Base-by-base conservation (phyloP, 2,329 filamentous ascomycete species). In the Bipolaris zeicola region DNA sequence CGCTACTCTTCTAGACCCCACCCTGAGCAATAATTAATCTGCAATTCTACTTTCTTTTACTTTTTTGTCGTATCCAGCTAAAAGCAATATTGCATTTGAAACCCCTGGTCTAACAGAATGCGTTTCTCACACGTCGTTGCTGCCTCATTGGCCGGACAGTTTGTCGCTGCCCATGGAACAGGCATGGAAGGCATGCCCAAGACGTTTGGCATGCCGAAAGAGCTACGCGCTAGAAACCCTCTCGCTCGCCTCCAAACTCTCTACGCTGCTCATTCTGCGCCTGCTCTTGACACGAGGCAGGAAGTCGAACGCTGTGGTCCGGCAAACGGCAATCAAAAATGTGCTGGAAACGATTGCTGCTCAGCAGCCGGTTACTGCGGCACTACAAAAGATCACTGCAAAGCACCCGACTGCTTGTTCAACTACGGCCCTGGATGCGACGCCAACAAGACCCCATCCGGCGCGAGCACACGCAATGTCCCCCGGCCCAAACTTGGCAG, bases 341-440 rank as follows among this genome's bases (percentile, higher is more conserved):
- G 73, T 41, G 71, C 58, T 34, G 59, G 50, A 3, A 70, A 68
- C n/a, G 72, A 66, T 58, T 75, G 73, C 66, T 76, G 72, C 60
- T 75, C 72, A 11, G 28, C 48, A 55, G 56, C 59, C 61, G 75
- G 75, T 38, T 86, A 82, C 78, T 87, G 85, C 60, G 85, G 85
- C 41, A 78, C 70, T 22, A 80, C 79, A 3, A 69, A 73, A 3
- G 79, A 83, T 0, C 86, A 87, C 71, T 89, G 86, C 74, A 77
- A 78, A 14, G 82, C 85, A 14, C 86, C 86, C 0, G 81, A 86
- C 57, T 89, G 86, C 67, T 81, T 83, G 65, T 83, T 87, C 64
- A 76, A 83, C 61, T 88, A 82, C 55, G 84, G 84, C 4, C 78
- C 85, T 11, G 81, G n/a, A 28, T 55, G 53, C 3, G 48, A 88